phyloP scores from a whole-genome alignment of 306 rosid genomes.

The Hippophae tibetana region DNA sequence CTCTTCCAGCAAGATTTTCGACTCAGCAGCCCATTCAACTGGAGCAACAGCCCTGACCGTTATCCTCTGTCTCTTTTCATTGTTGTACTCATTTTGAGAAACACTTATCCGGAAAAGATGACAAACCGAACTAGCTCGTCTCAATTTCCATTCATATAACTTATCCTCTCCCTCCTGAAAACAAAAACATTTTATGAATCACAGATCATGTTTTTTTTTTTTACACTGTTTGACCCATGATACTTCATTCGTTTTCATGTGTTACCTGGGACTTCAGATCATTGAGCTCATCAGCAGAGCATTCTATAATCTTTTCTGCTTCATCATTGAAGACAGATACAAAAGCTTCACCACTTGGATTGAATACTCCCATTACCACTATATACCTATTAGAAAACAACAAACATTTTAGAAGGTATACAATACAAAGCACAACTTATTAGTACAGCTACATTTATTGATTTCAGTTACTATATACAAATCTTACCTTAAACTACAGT shows the following conservation, averaged over 20 bases:
- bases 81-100: conserved; percentile 68
- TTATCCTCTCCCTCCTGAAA: conserved; percentile 53
- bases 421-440: neutral
- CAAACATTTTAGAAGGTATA: neutral
- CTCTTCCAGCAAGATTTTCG: conserved; percentile 61
- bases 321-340: conserved; percentile 58
- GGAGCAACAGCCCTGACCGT: conserved; percentile 67
- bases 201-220: neutral
- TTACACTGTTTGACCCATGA: neutral
- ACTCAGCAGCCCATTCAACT: conserved; percentile 73
- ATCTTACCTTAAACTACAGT: conserved; percentile 56
- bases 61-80: conserved; percentile 75
- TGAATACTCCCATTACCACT: conserved; percentile 43
- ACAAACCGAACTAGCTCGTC: conserved; percentile 73
- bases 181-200: neutral
- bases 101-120: conserved; percentile 76
- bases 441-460: neutral
- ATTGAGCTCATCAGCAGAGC: conserved; percentile 81
- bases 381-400: conserved; percentile 42
- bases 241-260: neutral
- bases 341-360: conserved; percentile 56
- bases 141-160: conserved; percentile 46
- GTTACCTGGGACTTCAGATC: conserved; percentile 52
- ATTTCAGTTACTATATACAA: neutral
- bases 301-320: conserved; percentile 70